Evolutionary conservation across 2,329 filamentous ascomycete species (phyloP), one percentile per base, ranked within the genome.

Genomic region (Chaetothyriales sp.): DNA sequence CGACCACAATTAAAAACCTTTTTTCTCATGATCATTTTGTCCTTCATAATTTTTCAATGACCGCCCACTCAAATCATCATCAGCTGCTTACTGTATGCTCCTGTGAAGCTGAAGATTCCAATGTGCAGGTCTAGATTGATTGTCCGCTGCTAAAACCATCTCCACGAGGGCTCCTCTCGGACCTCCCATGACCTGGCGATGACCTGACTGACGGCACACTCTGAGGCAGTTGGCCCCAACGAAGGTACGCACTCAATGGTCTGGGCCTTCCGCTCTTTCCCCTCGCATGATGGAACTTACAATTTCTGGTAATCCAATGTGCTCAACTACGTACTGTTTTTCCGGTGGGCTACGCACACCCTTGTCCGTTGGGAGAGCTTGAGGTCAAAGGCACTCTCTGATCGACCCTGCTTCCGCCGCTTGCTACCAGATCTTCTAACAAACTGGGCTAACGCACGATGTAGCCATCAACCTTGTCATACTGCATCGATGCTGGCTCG

Each of bases 131-230:
- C 82, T 70, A 86, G 82, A 86, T 69, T 63, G 54, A 63, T 63
- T 56, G 66, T 68, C 76, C 81, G 77, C 77, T 79, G 82, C 73
- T 83, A 86, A 86, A 86, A 86, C 83, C 82, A 82, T 86, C 76
- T 77, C 80, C 77, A 80, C 78, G 82, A 86, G 79, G 77, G 78
- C 71, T 73, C 69, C 70, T 47, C 20, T 65, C 59, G 58, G 67
- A 68, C 63, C 71, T 72, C 73, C 72, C 79, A 82, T 76, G 79
- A 83, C 72, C 66, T 70, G 77, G 69, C 76, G 78, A 80, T 77
- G 78, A 83, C 79, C 79, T 81, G 71, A 72, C 70, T 76, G 74
- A 69, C 74, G 77, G 73, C 66, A 80, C 78, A 80, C 67, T 53
- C 45, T 54, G 1, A 10, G 12, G 4, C 8, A 9, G 4, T 15